Conservation (phyloP, 495 filamentous ascomycete species). For the Penicillium cataractarum region DNA sequence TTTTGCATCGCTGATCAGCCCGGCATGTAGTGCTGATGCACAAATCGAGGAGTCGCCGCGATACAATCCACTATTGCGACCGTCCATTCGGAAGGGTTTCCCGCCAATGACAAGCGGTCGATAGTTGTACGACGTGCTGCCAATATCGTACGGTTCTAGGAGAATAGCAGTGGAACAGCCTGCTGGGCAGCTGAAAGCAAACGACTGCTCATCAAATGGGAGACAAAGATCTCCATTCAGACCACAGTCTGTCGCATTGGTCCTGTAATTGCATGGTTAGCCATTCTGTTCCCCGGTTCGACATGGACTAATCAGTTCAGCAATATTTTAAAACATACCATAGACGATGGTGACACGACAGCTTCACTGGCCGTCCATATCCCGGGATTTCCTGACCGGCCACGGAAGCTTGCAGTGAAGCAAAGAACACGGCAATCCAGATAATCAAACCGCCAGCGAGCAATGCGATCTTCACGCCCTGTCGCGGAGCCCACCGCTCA, state of each 20-base stretch:
- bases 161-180: constrained; percentile 65
- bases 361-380: constrained; percentile 60
- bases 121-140: constrained; percentile 67
- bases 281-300: not conserved
- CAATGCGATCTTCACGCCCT: constrained; percentile 51
- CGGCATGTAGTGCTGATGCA: constrained; percentile 72
- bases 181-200: constrained; percentile 76
- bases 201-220: constrained; percentile 67
- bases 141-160: constrained; percentile 71
- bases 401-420: constrained; percentile 62
- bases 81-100: constrained; percentile 46
- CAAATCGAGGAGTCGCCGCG: constrained; percentile 81
- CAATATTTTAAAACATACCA: constrained; percentile 44
- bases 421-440: constrained; percentile 69
- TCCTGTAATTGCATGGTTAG: constrained; percentile 27
- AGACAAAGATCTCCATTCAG: constrained; percentile 71
- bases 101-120: constrained; percentile 70
- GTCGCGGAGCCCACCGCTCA: constrained; percentile 58
- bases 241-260: constrained; percentile 64
- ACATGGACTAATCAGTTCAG: not conserved
- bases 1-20: constrained; percentile 60
- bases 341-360: constrained; percentile 54
- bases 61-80: constrained; percentile 55
- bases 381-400: constrained; percentile 60
- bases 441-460: constrained; percentile 57